Base-by-base conservation (phyloP, 1,284 basidiomycete species). In the Fistulina hepatica region DNA sequence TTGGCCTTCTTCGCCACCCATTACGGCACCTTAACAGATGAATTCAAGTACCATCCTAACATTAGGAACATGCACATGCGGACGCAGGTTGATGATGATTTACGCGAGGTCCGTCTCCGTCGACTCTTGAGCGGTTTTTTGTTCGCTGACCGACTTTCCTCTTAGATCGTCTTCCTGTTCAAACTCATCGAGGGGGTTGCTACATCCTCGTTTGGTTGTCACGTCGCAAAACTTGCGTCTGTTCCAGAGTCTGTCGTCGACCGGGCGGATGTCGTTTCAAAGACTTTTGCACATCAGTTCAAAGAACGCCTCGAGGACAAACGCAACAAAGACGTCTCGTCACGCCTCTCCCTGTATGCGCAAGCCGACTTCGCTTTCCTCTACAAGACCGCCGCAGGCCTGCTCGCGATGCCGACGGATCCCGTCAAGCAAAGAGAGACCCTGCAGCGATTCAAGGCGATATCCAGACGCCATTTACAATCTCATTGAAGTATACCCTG, bases 1-100 rank as follows among this genome's bases (percentile, higher is more conserved):
- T 61, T 97, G 9, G 74, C 81, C 4, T 85, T 86, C 61, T 89
- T 89, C 50, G 84, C 84, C 2, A 91, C 88, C 1, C 88, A 92
- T 54, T 92, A 91, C 43, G 85, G 85, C 1, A 82, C 84, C 2
- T 63, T 92, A 27, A 90, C 86, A 5, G 83, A 89, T 48, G 88
- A 91, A 55, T 90, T 81, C 54, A 69, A 74, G 2, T 91, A 92
- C 51, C 92, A 97, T 52, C 86, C 90, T 1, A 94, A 92, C 53
- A 86, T 97, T 48, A 72, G 85, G 39, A 85, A 81, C 45, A 93
- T 93, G 81, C 81, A 93, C 57, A 95, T 97, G 93, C 72, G 81
- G 31, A 95, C 91, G 0, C 70, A 86, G 37, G 83, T 97, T 2
- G 86, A 95, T 52, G 89, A 95, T 39, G 80, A 84, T 45, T 84